Conservation (phyloP, 768 basidiomycete genomes). For the Lyophyllum decastes region DNA sequence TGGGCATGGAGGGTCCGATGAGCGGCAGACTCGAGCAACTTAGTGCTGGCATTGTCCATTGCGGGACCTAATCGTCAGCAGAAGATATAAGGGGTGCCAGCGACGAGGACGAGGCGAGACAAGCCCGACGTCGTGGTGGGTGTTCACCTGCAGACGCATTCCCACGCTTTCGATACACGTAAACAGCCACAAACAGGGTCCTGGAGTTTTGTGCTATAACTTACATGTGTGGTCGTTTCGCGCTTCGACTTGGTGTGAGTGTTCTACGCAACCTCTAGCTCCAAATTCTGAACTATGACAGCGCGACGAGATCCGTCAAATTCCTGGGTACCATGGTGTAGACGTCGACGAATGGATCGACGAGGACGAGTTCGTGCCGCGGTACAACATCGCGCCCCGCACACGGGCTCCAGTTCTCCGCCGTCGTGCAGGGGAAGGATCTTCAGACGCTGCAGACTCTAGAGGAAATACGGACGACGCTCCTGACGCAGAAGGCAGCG, state of each 20-base stretch:
- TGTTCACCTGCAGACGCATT: conserved; percentile 16
- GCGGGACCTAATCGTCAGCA: background rate
- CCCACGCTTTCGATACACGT: conserved; percentile 18
- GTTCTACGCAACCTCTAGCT: background rate
- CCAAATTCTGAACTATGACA: conserved; percentile 18
- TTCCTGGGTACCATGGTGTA: conserved; percentile 41
- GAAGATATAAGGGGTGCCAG: background rate
- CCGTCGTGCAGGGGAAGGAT: conserved; percentile 31
- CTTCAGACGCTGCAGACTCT: background rate
- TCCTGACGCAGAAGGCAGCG: too few relatives aligned
- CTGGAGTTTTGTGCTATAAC: background rate
- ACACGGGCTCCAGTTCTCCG: conserved; percentile 77
- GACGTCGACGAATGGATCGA: conserved; percentile 61
- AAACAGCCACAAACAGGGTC: conserved; percentile 10
- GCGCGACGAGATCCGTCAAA: conserved; percentile 45
- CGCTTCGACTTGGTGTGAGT: conserved; percentile 50
- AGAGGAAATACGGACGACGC: background rate
- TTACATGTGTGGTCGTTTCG: conserved; percentile 66
- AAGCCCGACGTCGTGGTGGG: conserved; percentile 15
- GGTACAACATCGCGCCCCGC: conserved; percentile 87
- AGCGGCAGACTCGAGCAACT: conserved; percentile 66
- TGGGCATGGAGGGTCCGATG: conserved; percentile 77
- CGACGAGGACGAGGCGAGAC: conserved; percentile 3
- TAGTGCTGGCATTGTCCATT: conserved; percentile 59
- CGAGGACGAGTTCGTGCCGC: conserved; percentile 56